Percentiles rank a stretch among this genome's conserved stretches.
These are phyloP conservation scores for Exophiala oligosperma DNA, from an alignment of 2,329 filamentous ascomycete species.

Conservation along the genomic window DNA sequence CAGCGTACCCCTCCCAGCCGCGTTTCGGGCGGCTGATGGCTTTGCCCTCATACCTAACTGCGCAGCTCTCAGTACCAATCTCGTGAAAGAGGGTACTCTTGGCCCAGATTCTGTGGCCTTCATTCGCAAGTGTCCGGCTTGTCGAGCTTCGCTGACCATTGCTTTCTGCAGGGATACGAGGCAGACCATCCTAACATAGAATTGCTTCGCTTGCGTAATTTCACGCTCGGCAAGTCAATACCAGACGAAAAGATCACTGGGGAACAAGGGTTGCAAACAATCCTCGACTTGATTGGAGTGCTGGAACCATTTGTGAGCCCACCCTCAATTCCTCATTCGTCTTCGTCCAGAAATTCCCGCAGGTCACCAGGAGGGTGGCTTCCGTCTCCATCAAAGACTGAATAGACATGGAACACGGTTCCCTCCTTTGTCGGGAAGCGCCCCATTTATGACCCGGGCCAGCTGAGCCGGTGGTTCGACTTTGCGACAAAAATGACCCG, in stretches of 20 bases:
- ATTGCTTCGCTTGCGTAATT: slow-evolving; percentile 77
- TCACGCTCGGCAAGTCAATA: slow-evolving; percentile 69
- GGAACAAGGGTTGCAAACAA: slow-evolving; percentile 62
- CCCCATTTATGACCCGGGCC: slow-evolving; percentile 1
- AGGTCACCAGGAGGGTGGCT: neutral
- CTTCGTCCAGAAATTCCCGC: slow-evolving; percentile 16
- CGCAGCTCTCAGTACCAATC: slow-evolving; percentile 13
- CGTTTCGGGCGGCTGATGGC: slow-evolving; percentile 15
- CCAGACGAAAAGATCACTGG: slow-evolving; percentile 64
- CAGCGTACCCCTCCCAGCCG: slow-evolving; percentile 9
- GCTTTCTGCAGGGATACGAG: slow-evolving; percentile 63
- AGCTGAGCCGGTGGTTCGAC: slow-evolving; percentile 1
- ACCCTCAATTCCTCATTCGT: slow-evolving; percentile 26
- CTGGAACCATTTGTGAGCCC: slow-evolving; percentile 78
- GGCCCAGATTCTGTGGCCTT: too few relatives aligned
- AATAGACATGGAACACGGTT: neutral
- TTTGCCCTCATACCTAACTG: neutral
- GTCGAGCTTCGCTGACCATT: slow-evolving; percentile 8
- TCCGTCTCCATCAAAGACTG: slow-evolving; percentile 8
- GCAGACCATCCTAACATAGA: slow-evolving; percentile 76
- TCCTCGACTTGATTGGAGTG: slow-evolving; percentile 64
- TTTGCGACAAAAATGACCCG: slow-evolving; percentile 1
- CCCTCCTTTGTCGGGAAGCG: neutral
- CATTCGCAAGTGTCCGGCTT: too few relatives aligned
- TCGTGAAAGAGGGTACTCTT: too few relatives aligned